Percentiles rank a stretch among this genome's conserved stretches.
Evolutionary conservation across 1,284 basidiomycete species (phyloP).

Genomic region (Microbotryum intermedium): DNA sequence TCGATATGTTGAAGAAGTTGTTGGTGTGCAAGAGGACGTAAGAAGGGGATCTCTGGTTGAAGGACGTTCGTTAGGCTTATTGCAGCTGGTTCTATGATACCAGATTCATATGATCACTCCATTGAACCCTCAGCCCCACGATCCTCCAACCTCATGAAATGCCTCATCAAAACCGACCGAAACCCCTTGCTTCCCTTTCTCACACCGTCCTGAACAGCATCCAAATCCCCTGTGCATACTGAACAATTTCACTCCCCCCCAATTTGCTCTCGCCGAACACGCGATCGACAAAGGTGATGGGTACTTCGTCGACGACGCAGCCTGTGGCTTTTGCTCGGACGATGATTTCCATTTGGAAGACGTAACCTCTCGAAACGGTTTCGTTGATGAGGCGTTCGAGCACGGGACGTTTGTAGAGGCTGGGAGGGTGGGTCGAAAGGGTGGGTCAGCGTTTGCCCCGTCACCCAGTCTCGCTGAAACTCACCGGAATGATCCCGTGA

Average conservation of each 20-base stretch:
- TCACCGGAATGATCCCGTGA: constrained; percentile 78
- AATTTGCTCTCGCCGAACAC: constrained; percentile 88
- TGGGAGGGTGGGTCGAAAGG: constrained; percentile 35
- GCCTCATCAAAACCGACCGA: no score
- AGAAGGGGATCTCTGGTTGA: constrained; percentile 12
- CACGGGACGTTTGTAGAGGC: constrained; percentile 67
- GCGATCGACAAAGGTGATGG: constrained; percentile 87
- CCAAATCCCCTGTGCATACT: constrained; percentile 81
- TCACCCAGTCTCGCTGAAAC: constrained; percentile 34
- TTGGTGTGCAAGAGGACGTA: constrained; percentile 55
- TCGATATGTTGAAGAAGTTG: constrained; percentile 86
- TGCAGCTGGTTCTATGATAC: constrained; percentile 15
- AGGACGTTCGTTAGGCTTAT: neutral
- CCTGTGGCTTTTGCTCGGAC: constrained; percentile 72
- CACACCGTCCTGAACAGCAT: constrained; percentile 62
- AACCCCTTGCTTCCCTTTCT: neutral
- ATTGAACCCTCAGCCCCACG: no score
- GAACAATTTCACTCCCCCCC: constrained; percentile 75
- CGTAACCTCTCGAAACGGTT: constrained; percentile 78
- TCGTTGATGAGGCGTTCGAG: constrained; percentile 71
- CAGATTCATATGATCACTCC: no score
- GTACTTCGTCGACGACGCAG: constrained; percentile 77
- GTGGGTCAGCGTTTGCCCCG: no score
- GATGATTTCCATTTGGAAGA: constrained; percentile 98
- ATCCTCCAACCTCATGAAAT: neutral